phyloP scores from a whole-genome alignment of 1,139 yeast genomes.

The Candida sanyaensis region DNA sequence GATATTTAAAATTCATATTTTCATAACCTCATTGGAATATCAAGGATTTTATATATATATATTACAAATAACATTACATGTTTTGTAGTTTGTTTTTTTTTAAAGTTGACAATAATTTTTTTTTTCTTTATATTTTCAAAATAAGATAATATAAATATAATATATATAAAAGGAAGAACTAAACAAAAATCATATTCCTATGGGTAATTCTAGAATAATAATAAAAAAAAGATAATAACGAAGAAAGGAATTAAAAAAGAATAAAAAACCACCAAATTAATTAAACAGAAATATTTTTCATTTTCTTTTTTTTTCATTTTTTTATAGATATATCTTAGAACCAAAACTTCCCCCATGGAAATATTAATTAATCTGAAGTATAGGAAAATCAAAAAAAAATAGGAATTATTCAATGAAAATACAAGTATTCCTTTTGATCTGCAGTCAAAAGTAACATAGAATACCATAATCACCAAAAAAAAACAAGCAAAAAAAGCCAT shows the following conservation, averaged over 20 bases:
- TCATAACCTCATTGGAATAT: too few relatives aligned
- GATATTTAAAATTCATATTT: too few relatives aligned
- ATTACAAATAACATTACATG: too few relatives aligned
- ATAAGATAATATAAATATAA: background rate
- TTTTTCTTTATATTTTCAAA: background rate
- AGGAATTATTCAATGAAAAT: too few relatives aligned
- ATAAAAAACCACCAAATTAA: slow-evolving; percentile 2
- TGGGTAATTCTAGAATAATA: background rate
- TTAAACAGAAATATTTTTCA: background rate
- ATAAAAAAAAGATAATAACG: background rate
- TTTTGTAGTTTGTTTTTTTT: background rate
- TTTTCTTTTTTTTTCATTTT: too few relatives aligned
- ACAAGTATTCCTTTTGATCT: background rate
- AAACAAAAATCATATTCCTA: background rate
- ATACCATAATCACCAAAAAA: too few relatives aligned
- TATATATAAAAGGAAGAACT: background rate
- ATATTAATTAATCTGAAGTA: too few relatives aligned
- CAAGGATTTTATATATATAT: too few relatives aligned
- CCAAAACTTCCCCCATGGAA: background rate
- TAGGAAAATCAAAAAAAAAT: too few relatives aligned
- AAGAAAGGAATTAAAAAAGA: background rate
- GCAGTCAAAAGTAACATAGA: background rate
- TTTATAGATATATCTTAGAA: background rate
- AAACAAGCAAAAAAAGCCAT: too few relatives aligned
- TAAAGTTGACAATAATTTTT: slow-evolving; percentile 1